Evolutionary conservation across 108 stramenopile species (phyloP), one percentile per base, ranked within the genome.

Genomic region (Cyclotella kingstonii): DNA sequence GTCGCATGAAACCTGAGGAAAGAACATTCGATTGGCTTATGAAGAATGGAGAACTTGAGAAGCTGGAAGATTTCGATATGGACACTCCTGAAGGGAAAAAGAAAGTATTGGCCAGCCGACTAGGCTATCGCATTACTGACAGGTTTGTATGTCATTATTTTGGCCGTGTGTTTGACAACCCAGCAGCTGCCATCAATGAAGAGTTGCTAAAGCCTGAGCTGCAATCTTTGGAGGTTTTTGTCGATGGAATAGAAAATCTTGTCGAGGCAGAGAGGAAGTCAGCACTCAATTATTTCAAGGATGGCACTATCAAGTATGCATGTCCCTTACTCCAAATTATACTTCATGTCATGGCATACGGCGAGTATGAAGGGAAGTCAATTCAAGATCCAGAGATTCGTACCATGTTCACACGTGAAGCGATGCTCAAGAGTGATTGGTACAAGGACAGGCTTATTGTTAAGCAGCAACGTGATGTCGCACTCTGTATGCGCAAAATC

Each of bases 331-430:
- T 82, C 31, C 53, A 78, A 25, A 75, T 78, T 12, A 54, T 82
- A 15, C 81, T 82, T 26, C 81, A 82, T 50, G 70, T 82, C 39
- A 82, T 82, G 81, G 81, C 78, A n/a, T 77, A 82, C 26, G 81
- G 78, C 14, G 64, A 82, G 30, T 82, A 79, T 60, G 68, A 82
- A 18, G 65, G 65, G 0, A 82, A 82, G 51, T 64, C 62, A 19
- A 76, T 82, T 35, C 46, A 82, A 12, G 81, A 82, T 58, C 81
- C 81, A 10, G 78, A 71, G 31, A 71, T 82, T 38, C 78, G 81
- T n/a, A 68, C 75, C 34, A 76, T 79, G 78, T 82, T 82, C 29
- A 82, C 78, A 25, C 54, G 81, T 14, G 78, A 82, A 12, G 42
- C 59, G 9, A 21, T 82, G 23, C 59, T 82, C 48, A 79, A 79